Conservation (phyloP, 306 rosid genomes). For the Mucuna pruriens region DNA sequence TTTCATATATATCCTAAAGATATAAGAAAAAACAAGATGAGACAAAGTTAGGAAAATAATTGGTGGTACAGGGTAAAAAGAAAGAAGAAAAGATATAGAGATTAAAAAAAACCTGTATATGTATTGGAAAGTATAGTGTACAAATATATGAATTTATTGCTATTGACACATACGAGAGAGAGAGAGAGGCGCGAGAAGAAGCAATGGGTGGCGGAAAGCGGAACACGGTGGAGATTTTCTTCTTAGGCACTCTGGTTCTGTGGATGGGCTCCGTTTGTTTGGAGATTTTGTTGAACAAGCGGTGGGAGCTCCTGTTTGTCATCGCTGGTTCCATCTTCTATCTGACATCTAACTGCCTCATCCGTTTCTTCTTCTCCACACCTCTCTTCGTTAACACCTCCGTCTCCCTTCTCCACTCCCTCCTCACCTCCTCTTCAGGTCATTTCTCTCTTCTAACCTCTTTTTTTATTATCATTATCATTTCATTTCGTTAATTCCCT, state of each 20-base stretch:
- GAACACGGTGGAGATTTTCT: slow-evolving; percentile 54
- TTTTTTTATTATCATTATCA: too few species aligned
- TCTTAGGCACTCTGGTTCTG: slow-evolving; percentile 62
- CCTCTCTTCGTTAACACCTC: slow-evolving; percentile 83
- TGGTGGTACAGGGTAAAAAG: too few species aligned
- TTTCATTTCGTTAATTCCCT: too few species aligned
- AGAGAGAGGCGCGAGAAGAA: not conserved
- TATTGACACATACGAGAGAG: too few species aligned
- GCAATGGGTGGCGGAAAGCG: slow-evolving; percentile 44
- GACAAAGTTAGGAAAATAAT: too few species aligned
- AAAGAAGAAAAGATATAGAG: too few species aligned
- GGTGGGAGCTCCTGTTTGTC: slow-evolving; percentile 55
- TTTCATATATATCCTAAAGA: too few species aligned
- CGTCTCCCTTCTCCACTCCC: slow-evolving; percentile 88
- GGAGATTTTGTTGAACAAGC: slow-evolving; percentile 56
- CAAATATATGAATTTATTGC: too few species aligned
- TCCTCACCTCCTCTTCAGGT: slow-evolving; percentile 78
- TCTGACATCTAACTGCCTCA: slow-evolving; percentile 63
- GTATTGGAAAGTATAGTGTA: too few species aligned
- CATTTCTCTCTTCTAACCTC: not conserved
- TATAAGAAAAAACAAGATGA: too few species aligned
- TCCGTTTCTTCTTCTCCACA: slow-evolving; percentile 51
- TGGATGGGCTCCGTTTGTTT: slow-evolving; percentile 66
- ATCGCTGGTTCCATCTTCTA: slow-evolving; percentile 67
- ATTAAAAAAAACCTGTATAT: too few species aligned